These are phyloP conservation scores for Xylariales sp. DNA, from an alignment of 2,329 filamentous ascomycete genomes.

Conservation along the genomic window DNA sequence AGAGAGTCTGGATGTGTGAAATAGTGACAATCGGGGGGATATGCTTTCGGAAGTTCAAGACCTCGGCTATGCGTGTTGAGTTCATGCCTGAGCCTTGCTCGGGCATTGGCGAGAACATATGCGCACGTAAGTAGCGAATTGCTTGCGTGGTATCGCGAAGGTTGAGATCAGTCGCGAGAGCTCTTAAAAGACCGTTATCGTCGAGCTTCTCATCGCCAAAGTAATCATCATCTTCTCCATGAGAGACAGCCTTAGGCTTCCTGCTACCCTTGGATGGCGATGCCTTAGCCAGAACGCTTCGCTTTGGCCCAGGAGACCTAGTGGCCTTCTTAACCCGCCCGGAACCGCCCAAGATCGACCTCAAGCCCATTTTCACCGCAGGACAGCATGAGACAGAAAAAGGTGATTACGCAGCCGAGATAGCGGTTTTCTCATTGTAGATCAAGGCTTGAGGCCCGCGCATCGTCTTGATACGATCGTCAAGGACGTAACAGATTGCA, in stretches of 20 bases:
- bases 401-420: too few species aligned
- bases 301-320: too few species aligned
- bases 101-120: conserved; percentile 63
- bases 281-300: conserved; percentile 15
- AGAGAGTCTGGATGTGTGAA: conserved; percentile 61
- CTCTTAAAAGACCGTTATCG: conserved; percentile 53
- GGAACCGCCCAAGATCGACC: conserved; percentile 24
- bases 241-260: conserved; percentile 17
- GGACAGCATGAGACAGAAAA: too few species aligned
- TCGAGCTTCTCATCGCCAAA: conserved; percentile 46
- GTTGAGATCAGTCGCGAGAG: conserved; percentile 50
- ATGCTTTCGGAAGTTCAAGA: conserved; percentile 55
- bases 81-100: conserved; percentile 55
- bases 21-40: conserved; percentile 63
- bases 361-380: conserved; percentile 20
- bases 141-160: conserved; percentile 62
- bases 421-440: too few species aligned
- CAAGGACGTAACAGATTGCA: too few species aligned
- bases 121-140: conserved; percentile 54
- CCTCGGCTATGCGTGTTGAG: conserved; percentile 57
- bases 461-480: too few species aligned
- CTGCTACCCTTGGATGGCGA: conserved; percentile 15
- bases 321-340: conserved; percentile 26
- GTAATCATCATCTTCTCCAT: conserved; percentile 27
- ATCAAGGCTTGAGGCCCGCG: too few species aligned